These are phyloP conservation scores for Zygosaccharomyces siamensis DNA, from an alignment of 805 yeast genomes.

Conservation along the genomic window DNA sequence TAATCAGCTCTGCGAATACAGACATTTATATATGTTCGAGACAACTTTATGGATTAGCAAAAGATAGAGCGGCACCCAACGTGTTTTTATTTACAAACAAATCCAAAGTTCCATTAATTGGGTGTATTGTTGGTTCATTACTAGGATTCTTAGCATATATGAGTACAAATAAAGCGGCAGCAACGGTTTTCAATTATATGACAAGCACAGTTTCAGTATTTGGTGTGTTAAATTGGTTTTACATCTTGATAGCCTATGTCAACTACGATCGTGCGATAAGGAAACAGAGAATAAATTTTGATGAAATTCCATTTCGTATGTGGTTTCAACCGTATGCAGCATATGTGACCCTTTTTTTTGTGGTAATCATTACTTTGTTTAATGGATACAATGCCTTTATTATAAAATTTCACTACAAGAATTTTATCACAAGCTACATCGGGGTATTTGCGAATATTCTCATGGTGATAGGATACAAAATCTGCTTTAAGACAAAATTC, in stretches of 20 bases:
- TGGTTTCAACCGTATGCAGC: constrained; percentile 69
- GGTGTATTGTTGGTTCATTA: constrained; percentile 45
- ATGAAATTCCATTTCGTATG: constrained; percentile 53
- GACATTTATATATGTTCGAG: constrained; percentile 75
- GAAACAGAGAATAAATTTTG: constrained; percentile 61
- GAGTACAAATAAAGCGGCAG: constrained; percentile 55
- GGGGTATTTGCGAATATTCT: constrained; percentile 53
- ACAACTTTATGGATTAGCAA: constrained; percentile 65
- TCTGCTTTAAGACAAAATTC: constrained; percentile 40
- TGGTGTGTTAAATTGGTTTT: constrained; percentile 70
- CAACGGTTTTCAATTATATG: constrained; percentile 58
- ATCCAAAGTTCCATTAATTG: constrained; percentile 64
- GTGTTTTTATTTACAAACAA: constrained; percentile 60
- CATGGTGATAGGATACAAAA: constrained; percentile 47
- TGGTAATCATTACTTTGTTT: constrained; percentile 52
- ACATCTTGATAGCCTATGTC: constrained; percentile 63
- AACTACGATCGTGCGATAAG: constrained; percentile 59
- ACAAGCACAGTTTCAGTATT: constrained; percentile 74
- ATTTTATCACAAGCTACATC: constrained; percentile 59
- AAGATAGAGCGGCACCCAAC: constrained; percentile 69
- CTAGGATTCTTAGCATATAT: constrained; percentile 68
- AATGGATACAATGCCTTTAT: constrained; percentile 73
- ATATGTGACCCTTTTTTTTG: constrained; percentile 50
- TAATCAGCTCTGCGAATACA: constrained; percentile 77
- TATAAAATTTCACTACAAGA: constrained; percentile 44